Base-by-base conservation (phyloP, 306 rosid genomes). In the Rosa rugosa region DNA sequence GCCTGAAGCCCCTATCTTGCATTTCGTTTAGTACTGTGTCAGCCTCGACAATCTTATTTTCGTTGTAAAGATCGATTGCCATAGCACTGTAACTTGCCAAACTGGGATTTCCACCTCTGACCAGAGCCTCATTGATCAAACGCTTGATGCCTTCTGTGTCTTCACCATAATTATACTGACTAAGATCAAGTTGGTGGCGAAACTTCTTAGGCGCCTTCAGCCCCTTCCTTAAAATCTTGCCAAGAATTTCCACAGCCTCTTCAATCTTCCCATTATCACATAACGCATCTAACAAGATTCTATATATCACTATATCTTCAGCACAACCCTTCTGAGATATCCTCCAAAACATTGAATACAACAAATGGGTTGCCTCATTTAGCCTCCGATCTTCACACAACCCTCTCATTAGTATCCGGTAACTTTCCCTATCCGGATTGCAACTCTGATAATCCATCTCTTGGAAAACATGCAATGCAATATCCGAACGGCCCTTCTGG, bases 301-400 rank as follows among this genome's bases (percentile, higher is more conserved):
- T 78, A 57, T 83, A 86, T 36, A 83, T 72, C 0, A 79, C 81
- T 27, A 86, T 78, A 77, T 86, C 89, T 50, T 77, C 89, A 12
- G 87, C 89, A 75, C 85, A 66, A 11, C 87, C 89, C 85, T 80
- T 86, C 49, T 46, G 85, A 25, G 89, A 83, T 50, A 86, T 86
- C 71, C 87, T 79, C 87, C 87, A 86, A 79, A 86, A 86, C 89
- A 86, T 86, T 9, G 87, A 83, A 74, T 83, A 83, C 80, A 86
- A 53, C 75, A 86, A 83, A 81, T 81, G 89, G 38, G 57, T 62
- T 38, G 82, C 85, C 82, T 86, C 89, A 60, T 81, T 66, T 22
- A 86, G 81, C 78, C 77, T 83, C 59, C 78, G 69, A 68, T 86
- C 87, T 72, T 59, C 62, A 40, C 89, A 86, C 75, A 86, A 63